phyloP scores from a whole-genome alignment of 2,329 filamentous ascomycete genomes.

The Stenocarpella maydis region DNA sequence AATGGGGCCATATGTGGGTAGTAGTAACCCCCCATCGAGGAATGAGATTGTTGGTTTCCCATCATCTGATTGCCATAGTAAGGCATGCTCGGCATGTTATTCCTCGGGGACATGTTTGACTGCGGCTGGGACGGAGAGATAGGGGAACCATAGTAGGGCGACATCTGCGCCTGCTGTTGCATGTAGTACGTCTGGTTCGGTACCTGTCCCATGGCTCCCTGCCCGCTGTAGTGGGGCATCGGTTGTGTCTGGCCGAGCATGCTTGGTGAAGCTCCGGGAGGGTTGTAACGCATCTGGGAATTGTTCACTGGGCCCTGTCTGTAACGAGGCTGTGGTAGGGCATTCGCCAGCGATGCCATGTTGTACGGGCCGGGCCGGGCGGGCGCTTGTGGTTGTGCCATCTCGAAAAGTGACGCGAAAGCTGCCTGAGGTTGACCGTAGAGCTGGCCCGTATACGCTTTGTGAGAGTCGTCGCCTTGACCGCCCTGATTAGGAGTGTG shows the following conservation, averaged over 20 bases:
- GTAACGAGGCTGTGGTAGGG: conserved; percentile 53
- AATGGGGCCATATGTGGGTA: conserved; percentile 53
- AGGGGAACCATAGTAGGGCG: conserved; percentile 54
- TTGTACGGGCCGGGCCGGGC: conserved; percentile 52
- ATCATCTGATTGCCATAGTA: conserved; percentile 56
- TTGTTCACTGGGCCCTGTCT: conserved; percentile 49
- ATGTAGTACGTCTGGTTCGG: conserved; percentile 56
- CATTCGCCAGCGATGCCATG: conserved; percentile 55
- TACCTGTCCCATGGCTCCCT: conserved; percentile 48
- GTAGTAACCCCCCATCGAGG: conserved; percentile 51
- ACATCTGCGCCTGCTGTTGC: conserved; percentile 52
- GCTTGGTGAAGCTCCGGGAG: conserved; percentile 44
- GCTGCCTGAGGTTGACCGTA: conserved; percentile 48
- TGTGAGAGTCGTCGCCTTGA: conserved; percentile 37
- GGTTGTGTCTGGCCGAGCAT: conserved; percentile 50
- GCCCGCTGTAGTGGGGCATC: conserved; percentile 48
- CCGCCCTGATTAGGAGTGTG: conserved; percentile 38
- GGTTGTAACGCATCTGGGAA: conserved; percentile 45
- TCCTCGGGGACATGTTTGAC: conserved; percentile 46
- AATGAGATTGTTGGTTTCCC: conserved; percentile 48
- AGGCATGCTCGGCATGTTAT: conserved; percentile 49
- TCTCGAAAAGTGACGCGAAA: conserved; percentile 54
- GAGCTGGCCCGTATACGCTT: conserved; percentile 43
- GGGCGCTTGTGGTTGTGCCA: conserved; percentile 46
- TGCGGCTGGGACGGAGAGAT: conserved; percentile 49